Conservation (phyloP, 176 grass and related monocot genomes). For the Juncus inflexus region DNA sequence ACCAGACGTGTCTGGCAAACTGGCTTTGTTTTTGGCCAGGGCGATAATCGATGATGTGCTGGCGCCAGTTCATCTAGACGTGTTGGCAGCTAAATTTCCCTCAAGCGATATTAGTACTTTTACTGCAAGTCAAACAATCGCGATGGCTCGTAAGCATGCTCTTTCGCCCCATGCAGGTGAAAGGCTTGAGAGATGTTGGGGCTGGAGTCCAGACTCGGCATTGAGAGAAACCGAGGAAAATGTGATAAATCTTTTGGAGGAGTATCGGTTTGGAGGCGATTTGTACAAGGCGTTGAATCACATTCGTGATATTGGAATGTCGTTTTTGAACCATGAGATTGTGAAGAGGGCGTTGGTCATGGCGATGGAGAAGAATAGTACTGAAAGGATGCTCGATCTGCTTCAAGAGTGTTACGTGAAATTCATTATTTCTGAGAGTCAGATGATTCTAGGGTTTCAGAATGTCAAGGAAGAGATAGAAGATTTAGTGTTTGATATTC, state of each 20-base stretch:
- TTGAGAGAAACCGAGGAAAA: conserved; percentile 61
- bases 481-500: conserved; percentile 74
- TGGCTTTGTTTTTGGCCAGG: conserved; percentile 75
- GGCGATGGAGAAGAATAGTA: conserved; percentile 68
- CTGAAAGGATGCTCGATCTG: conserved; percentile 43
- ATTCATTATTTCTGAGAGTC: conserved; percentile 59
- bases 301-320: conserved; percentile 76
- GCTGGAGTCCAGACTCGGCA: conserved; percentile 61
- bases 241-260: conserved; percentile 58
- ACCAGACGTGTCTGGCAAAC: conserved; percentile 50
- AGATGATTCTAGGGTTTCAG: conserved; percentile 69
- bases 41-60: conserved; percentile 68
- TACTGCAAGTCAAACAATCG: conserved; percentile 39
- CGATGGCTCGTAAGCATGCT: conserved; percentile 41
- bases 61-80: conserved; percentile 53
- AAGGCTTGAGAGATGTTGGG: conserved; percentile 75
- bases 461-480: conserved; percentile 53
- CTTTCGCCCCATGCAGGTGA: conserved; percentile 54
- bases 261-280: conserved; percentile 71
- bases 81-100: conserved; percentile 36
- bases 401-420: conserved; percentile 58
- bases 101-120: neutral
- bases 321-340: conserved; percentile 87
- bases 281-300: conserved; percentile 53
- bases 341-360: conserved; percentile 72